Percentiles rank a stretch among this genome's conserved stretches.
Conservation (phyloP, 345 rosid species). For the Bretschneidera sinensis region DNA sequence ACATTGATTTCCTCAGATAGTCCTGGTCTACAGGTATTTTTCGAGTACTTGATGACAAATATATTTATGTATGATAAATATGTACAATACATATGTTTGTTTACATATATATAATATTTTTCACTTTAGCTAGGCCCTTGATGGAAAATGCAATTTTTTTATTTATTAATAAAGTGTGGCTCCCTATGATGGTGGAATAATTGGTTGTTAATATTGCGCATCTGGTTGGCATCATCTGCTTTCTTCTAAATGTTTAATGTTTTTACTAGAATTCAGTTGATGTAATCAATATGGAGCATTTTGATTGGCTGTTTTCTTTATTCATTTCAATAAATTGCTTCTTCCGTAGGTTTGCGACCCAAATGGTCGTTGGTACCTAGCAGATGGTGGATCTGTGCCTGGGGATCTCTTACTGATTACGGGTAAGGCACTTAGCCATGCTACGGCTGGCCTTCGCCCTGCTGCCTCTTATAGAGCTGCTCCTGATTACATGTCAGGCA, state of each 20-base stretch:
- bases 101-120: not conserved
- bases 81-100: not conserved
- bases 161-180: not conserved
- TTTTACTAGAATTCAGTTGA: constrained; percentile 12
- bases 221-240: constrained; percentile 12
- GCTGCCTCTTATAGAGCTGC: constrained; percentile 69
- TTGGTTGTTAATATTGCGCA: not conserved
- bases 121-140: constrained; percentile 6
- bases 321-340: constrained; percentile 16
- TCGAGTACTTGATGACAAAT: constrained; percentile 10
- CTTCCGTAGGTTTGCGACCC: constrained; percentile 83
- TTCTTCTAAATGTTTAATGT: constrained; percentile 5
- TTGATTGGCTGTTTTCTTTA: constrained; percentile 5
- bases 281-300: not conserved
- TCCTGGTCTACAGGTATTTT: constrained; percentile 72
- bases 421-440: constrained; percentile 91
- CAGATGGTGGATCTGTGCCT: constrained; percentile 68
- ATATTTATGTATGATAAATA: not conserved
- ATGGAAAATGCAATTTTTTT: not conserved
- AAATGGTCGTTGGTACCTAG: constrained; percentile 92
- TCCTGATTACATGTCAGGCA: constrained; percentile 44
- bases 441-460: constrained; percentile 95
- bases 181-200: constrained; percentile 4
- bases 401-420: constrained; percentile 83
- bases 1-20: constrained; percentile 77